phyloP scores from a whole-genome alignment of 345 rosid genomes.

The Aquilaria yunnanensis region DNA sequence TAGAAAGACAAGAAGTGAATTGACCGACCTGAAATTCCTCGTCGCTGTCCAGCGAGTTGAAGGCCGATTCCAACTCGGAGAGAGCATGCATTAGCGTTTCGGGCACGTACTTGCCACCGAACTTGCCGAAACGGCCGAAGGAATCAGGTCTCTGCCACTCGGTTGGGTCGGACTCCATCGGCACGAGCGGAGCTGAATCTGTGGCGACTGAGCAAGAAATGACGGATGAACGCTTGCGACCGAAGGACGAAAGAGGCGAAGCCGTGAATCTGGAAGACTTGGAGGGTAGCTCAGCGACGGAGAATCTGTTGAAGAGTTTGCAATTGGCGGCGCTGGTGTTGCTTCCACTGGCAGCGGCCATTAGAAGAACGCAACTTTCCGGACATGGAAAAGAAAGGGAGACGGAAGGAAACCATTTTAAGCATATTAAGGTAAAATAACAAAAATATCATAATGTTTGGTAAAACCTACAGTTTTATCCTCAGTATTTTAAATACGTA shows the following conservation, averaged over 20 bases:
- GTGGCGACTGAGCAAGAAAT: slow-evolving; percentile 51
- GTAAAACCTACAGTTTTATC: too few relatives aligned
- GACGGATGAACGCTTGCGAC: slow-evolving; percentile 11
- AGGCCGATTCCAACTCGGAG: slow-evolving; percentile 68
- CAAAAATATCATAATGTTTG: too few relatives aligned
- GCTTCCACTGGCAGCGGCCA: slow-evolving; percentile 9
- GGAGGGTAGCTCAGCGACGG: slow-evolving; percentile 15
- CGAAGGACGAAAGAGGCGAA: slow-evolving; percentile 13
- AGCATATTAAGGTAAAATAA: too few relatives aligned
- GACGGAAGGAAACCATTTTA: too few relatives aligned
- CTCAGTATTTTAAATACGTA: too few relatives aligned
- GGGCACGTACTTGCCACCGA: slow-evolving; percentile 86
- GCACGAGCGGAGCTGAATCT: slow-evolving; percentile 15
- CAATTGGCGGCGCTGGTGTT: background rate
- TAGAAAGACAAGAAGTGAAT: background rate
- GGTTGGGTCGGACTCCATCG: slow-evolving; percentile 41
- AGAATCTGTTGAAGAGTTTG: slow-evolving; percentile 15
- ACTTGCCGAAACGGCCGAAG: slow-evolving; percentile 73
- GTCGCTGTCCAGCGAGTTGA: slow-evolving; percentile 50
- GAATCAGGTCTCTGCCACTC: slow-evolving; percentile 58
- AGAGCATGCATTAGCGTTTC: slow-evolving; percentile 86
- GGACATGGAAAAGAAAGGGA: too few relatives aligned
- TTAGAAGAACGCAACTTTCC: background rate
- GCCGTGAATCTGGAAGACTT: slow-evolving; percentile 20
- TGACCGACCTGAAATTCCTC: slow-evolving; percentile 53